A percentile compares a stretch with the other conserved stretches of the same genome.
Conservation (phyloP, 2,329 filamentous ascomycete genomes). For the Paecilomyces sp. region DNA sequence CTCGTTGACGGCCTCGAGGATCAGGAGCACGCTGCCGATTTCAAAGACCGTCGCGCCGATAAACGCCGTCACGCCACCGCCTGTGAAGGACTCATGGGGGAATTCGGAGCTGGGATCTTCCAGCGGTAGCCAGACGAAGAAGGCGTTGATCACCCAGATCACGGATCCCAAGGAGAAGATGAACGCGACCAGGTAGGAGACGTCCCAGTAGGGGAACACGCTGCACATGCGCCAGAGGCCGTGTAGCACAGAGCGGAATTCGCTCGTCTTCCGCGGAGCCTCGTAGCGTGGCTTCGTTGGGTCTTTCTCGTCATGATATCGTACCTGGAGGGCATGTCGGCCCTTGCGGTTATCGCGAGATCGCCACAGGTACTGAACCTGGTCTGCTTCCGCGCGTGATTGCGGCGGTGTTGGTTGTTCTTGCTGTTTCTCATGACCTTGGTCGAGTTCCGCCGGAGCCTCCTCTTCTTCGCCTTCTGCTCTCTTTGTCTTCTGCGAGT, state of each 20-base stretch:
- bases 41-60: conserved; percentile 64
- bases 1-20: conserved; percentile 64
- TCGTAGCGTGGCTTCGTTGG: conserved; percentile 13
- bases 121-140: conserved; percentile 58
- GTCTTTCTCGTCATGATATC: conserved; percentile 10
- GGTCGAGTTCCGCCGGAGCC: conserved; percentile 2
- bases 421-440: neutral
- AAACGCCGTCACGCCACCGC: conserved; percentile 56
- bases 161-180: conserved; percentile 49
- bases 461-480: neutral
- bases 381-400: neutral
- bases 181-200: conserved; percentile 49
- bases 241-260: conserved; percentile 19
- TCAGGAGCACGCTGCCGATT: conserved; percentile 54
- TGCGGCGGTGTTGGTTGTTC: no score
- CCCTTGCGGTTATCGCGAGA: conserved; percentile 44
- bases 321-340: conserved; percentile 34
- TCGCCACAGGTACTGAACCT: conserved; percentile 30
- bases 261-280: conserved; percentile 27
- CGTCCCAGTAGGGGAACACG: conserved; percentile 48
- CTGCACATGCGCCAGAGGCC: conserved; percentile 44
- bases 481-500: conserved; percentile 3
- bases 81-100: conserved; percentile 44
- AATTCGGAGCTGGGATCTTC: conserved; percentile 49
- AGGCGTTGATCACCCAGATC: conserved; percentile 54